Evolutionary conservation across 2,329 filamentous ascomycete species (phyloP).

Genomic region (Penicillium janthinellum): DNA sequence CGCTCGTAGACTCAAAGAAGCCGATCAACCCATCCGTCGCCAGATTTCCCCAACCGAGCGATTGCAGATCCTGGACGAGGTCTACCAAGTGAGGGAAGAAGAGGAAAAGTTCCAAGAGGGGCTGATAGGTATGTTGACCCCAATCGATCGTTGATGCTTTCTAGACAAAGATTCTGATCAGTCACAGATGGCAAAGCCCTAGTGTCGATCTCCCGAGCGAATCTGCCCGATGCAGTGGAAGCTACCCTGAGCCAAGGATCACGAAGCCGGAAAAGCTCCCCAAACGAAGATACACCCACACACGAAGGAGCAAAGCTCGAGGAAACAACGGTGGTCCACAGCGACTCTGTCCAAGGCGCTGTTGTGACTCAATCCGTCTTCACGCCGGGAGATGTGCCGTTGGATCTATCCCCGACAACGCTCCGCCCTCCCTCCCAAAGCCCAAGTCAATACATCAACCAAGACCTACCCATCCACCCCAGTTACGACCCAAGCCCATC

Average conservation of each 20-base stretch:
- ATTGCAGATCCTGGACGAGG: conserved; percentile 43
- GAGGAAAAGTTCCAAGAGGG: conserved; percentile 43
- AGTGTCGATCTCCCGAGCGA: conserved; percentile 31
- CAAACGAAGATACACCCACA: conserved; percentile 13
- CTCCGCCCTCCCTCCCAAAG: conserved; percentile 9
- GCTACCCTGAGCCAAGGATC: conserved; percentile 14
- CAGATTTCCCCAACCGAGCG: conserved; percentile 40
- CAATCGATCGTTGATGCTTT: too few relatives aligned
- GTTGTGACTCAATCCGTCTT: conserved; percentile 10
- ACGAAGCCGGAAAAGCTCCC: conserved; percentile 18
- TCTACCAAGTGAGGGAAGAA: conserved; percentile 42
- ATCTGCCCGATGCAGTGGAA: conserved; percentile 31
- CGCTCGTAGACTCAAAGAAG: conserved; percentile 41
- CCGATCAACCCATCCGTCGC: conserved; percentile 43
- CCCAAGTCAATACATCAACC: conserved; percentile 12
- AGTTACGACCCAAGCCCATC: not conserved
- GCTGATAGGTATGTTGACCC: conserved; percentile 35
- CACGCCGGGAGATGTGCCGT: conserved; percentile 4
- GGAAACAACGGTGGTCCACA: conserved; percentile 8
- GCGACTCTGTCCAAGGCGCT: conserved; percentile 2
- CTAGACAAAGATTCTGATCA: conserved; percentile 4
- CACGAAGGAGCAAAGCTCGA: conserved; percentile 9
- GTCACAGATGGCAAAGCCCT: conserved; percentile 27
- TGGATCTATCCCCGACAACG: conserved; percentile 5
- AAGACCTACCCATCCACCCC: conserved; percentile 14